Evolutionary conservation across 805 yeast genomes (phyloP), one percentile per base, ranked within the genome.

Genomic region (Wickerhamomyces pijperi): DNA sequence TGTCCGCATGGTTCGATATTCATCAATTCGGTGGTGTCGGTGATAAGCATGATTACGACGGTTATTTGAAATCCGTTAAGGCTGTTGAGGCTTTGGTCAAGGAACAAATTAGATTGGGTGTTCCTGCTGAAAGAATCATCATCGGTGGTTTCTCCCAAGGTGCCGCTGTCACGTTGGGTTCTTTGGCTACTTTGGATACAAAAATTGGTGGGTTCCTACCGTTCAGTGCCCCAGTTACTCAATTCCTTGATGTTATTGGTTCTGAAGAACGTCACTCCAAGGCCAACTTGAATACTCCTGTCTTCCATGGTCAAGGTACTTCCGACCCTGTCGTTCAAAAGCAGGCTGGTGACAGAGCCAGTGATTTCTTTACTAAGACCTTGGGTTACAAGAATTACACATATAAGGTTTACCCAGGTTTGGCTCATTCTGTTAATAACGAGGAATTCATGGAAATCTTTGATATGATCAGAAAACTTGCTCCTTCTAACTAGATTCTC

Each of bases 61-160:
- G 87, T 2, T 75, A 71, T 51, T 51, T 73, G 48, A 63, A 64
- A 38, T 63, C 78, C 12, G 60, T 76, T 34, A 65, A 67, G 1
- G 48, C 59, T 3, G 62, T 80, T 18, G 63, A 68, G 38, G 49
- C 49, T 2, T 62, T 69, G 46, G 65, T 82, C 35, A 56, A 68
- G 17, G 76, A 75, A 40, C 49, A 79, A 47, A 62, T 72, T 14
- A 72, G 70, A 7, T 47, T 50, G 5, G 75, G 80, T 11, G 70
- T 82, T 28, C 67, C 73, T 3, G 64, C 81, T 0, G 75, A 74
- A 15, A 73, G 82, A 38, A 82, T 90, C 36, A 64, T 92, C n/a
- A 65, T 92, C 41, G 97, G 97, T 28, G 98, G 98, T 0, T 92
- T 92, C 56, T 81, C 94, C 4, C 98, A 90, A 61, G 98, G 98